Conservation (phyloP, 495 filamentous ascomycete species). For the Tuber umbilicatum region DNA sequence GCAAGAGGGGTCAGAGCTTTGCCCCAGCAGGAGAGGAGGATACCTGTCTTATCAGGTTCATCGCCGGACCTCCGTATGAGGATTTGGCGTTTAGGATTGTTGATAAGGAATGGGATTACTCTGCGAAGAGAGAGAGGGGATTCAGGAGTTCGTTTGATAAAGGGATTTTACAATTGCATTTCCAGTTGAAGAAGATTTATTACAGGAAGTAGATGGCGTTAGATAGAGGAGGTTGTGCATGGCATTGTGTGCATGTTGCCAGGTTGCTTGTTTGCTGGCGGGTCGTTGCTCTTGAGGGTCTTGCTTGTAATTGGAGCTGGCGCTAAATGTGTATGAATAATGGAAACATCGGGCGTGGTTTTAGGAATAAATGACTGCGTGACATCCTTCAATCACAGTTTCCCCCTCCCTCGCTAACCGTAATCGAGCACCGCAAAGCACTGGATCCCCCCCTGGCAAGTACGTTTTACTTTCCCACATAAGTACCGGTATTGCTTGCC, state of each 20-base stretch:
- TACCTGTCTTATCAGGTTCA: constrained; percentile 92
- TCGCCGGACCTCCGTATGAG: constrained; percentile 92
- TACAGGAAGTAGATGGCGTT: constrained; percentile 36
- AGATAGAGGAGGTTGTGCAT: not conserved
- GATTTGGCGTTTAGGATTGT: constrained; percentile 97
- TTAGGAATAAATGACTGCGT: not conserved
- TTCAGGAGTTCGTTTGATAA: constrained; percentile 98
- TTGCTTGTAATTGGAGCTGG: not conserved
- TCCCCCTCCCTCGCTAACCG: not conserved
- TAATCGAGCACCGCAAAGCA: not conserved
- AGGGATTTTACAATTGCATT: constrained; percentile 95
- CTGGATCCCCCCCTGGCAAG: not conserved
- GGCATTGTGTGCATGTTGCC: not conserved
- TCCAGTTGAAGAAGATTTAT: constrained; percentile 82
- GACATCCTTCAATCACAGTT: not conserved
- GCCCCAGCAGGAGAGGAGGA: constrained; percentile 96
- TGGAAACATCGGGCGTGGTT: not conserved
- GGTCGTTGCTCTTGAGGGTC: not conserved
- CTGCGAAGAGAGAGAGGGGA: constrained; percentile 86
- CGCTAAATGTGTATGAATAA: not conserved
- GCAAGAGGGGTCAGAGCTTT: constrained; percentile 83
- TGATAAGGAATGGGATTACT: constrained; percentile 98
- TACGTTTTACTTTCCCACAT: not conserved
- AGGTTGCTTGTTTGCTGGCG: not conserved
- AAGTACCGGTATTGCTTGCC: not conserved